Percentiles rank a stretch among this genome's conserved stretches.
These are phyloP conservation scores for Tuber melanosporum DNA, from an alignment of 495 filamentous ascomycete genomes.

Conservation along the genomic window DNA sequence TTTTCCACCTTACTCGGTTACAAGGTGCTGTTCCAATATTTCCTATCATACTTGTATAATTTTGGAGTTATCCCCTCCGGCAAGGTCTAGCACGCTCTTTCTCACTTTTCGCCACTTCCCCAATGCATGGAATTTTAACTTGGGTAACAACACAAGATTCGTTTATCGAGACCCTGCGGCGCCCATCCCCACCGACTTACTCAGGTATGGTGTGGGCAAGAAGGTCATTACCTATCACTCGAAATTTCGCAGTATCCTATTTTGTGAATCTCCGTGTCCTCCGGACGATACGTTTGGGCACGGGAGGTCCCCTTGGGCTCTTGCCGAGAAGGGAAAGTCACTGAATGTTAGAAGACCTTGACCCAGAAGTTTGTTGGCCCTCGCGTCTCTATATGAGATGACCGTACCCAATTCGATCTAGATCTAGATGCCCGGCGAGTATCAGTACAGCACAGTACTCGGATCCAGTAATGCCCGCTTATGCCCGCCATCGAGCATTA, in stretches of 20 bases:
- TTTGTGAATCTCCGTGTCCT: not conserved
- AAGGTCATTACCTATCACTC: not conserved
- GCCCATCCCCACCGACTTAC: not conserved
- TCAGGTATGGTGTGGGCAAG: not conserved
- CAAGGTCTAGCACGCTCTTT: not conserved
- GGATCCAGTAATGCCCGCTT: not conserved
- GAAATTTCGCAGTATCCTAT: not conserved
- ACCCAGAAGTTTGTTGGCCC: not conserved
- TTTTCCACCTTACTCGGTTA: not conserved
- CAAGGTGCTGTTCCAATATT: not conserved
- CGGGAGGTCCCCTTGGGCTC: too few relatives aligned
- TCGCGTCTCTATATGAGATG: not conserved
- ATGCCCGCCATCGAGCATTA: not conserved
- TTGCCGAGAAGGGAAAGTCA: too few relatives aligned
- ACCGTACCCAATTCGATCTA: not conserved
- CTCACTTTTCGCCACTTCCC: not conserved
- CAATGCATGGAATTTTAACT: not conserved
- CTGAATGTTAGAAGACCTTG: not conserved
- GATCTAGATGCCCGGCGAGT: not conserved
- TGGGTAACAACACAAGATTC: not conserved
- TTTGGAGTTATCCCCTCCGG: not conserved
- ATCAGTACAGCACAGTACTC: not conserved
- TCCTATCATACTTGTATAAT: not conserved
- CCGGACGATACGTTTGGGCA: not conserved
- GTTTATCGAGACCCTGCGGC: not conserved